Percentiles rank a stretch among this genome's conserved stretches.
These are phyloP conservation scores for Ophiocordyceps polyrhachis-furcata DNA, from an alignment of 2,329 filamentous ascomycete species.

Conservation along the genomic window DNA sequence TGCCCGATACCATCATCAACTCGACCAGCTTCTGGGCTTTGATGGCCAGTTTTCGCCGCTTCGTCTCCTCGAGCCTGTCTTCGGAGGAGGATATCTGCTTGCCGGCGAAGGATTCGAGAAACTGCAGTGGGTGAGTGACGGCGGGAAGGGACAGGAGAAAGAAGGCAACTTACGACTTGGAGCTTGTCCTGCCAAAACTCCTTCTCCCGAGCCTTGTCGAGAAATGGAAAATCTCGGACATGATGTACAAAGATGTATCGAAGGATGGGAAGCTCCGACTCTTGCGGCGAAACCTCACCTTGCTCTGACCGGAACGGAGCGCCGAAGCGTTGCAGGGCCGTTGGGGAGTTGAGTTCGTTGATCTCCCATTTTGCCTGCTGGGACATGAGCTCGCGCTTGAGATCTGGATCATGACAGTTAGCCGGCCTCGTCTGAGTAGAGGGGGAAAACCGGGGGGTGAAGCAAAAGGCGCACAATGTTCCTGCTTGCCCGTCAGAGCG, in stretches of 20 bases:
- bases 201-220: slow-evolving; percentile 93
- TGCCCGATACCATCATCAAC: slow-evolving; percentile 97
- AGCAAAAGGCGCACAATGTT: slow-evolving; percentile 50
- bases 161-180: slow-evolving; percentile 51
- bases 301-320: slow-evolving; percentile 86
- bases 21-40: slow-evolving; percentile 95
- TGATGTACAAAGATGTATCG: slow-evolving; percentile 97
- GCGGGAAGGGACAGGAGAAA: not conserved
- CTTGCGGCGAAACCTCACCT: slow-evolving; percentile 80
- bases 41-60: slow-evolving; percentile 73
- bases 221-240: slow-evolving; percentile 92
- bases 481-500: slow-evolving; percentile 87
- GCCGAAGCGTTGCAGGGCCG: slow-evolving; percentile 83
- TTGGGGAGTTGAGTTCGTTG: slow-evolving; percentile 80
- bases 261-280: slow-evolving; percentile 84
- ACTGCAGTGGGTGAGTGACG: too few species aligned
- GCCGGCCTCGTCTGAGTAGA: not conserved
- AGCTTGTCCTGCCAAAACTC: slow-evolving; percentile 99
- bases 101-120: slow-evolving; percentile 89
- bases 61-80: slow-evolving; percentile 89
- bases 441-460: not conserved
- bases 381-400: slow-evolving; percentile 87
- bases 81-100: slow-evolving; percentile 96
- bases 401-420: slow-evolving; percentile 35
- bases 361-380: slow-evolving; percentile 85